Percentiles rank a stretch among this genome's conserved stretches.
Conservation (phyloP, 331 rosid genomes). For the Acacia pycnantha region DNA sequence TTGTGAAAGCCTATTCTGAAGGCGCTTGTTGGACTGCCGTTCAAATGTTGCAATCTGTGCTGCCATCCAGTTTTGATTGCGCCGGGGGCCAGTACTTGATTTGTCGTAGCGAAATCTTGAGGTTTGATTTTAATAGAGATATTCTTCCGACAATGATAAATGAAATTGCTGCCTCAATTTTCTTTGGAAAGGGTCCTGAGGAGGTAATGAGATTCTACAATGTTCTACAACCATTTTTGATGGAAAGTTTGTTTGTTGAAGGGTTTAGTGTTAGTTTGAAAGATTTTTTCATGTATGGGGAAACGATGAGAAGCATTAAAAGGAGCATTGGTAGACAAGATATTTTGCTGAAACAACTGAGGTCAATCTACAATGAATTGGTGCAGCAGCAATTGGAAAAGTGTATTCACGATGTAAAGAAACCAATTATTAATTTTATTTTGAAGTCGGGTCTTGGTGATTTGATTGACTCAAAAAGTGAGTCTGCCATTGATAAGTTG, state of each 20-base stretch:
- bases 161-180: slow-evolving; percentile 80
- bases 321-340: slow-evolving; percentile 50
- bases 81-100: slow-evolving; percentile 58
- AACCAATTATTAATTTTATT: slow-evolving; percentile 51
- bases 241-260: slow-evolving; percentile 76
- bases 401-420: slow-evolving; percentile 51
- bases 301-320: slow-evolving; percentile 33
- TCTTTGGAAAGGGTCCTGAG: slow-evolving; percentile 74
- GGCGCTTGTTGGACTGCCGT: slow-evolving; percentile 70
- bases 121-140: slow-evolving; percentile 54
- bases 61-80: slow-evolving; percentile 63
- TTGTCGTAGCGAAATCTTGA: slow-evolving; percentile 57
- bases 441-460: slow-evolving; percentile 64
- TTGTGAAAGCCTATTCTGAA: slow-evolving; percentile 44
- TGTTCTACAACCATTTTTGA: slow-evolving; percentile 76
- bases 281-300: slow-evolving; percentile 67
- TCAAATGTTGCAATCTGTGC: slow-evolving; percentile 69
- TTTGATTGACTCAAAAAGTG: slow-evolving; percentile 78
- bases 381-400: slow-evolving; percentile 75
- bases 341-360: slow-evolving; percentile 63
- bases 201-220: slow-evolving; percentile 75
- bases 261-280: slow-evolving; percentile 87
- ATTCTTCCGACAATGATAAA: slow-evolving; percentile 54
- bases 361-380: slow-evolving; percentile 65
- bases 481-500: slow-evolving; percentile 66